A percentile compares a stretch with the other conserved stretches of the same genome.
phyloP scores from a whole-genome alignment of 2,329 filamentous ascomycete genomes.

The Colletotrichum aenigma region DNA sequence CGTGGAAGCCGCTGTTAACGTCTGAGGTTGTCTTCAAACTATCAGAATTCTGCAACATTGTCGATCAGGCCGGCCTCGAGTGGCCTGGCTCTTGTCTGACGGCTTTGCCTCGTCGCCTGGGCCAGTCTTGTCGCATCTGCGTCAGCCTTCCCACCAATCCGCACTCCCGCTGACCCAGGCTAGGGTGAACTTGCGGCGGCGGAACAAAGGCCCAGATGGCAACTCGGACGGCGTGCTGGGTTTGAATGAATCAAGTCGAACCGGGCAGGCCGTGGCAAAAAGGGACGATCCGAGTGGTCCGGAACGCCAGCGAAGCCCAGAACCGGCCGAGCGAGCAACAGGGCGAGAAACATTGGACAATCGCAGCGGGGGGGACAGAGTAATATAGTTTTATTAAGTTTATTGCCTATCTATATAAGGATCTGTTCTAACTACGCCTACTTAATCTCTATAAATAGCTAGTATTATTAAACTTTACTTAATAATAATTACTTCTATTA shows the following conservation, averaged over 20 bases:
- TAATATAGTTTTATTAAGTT: too few relatives aligned
- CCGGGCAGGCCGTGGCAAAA: slow-evolving; percentile 26
- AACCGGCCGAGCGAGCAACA: not conserved
- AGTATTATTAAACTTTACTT: too few relatives aligned
- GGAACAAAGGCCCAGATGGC: slow-evolving; percentile 4
- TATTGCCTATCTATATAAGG: too few relatives aligned
- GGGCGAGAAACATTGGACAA: too few relatives aligned
- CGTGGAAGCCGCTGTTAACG: not conserved
- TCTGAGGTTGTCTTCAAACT: not conserved
- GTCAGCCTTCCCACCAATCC: not conserved
- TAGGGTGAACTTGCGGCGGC: not conserved
- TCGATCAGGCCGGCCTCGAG: not conserved
- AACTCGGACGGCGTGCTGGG: not conserved
- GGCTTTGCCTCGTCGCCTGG: not conserved
- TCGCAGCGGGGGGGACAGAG: too few relatives aligned
- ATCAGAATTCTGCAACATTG: not conserved
- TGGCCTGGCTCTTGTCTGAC: not conserved
- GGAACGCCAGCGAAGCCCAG: slow-evolving; percentile 3
- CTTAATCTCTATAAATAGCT: too few relatives aligned
- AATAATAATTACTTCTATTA: too few relatives aligned
- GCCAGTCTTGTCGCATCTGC: not conserved
- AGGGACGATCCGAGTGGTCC: slow-evolving; percentile 22
- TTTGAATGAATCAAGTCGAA: slow-evolving; percentile 12
- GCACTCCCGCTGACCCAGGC: not conserved
- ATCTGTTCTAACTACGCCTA: too few relatives aligned